A percentile compares a stretch with the other conserved stretches of the same genome.
phyloP scores from a whole-genome alignment of 1,284 basidiomycete genomes.

The Ustilago loliicola region DNA sequence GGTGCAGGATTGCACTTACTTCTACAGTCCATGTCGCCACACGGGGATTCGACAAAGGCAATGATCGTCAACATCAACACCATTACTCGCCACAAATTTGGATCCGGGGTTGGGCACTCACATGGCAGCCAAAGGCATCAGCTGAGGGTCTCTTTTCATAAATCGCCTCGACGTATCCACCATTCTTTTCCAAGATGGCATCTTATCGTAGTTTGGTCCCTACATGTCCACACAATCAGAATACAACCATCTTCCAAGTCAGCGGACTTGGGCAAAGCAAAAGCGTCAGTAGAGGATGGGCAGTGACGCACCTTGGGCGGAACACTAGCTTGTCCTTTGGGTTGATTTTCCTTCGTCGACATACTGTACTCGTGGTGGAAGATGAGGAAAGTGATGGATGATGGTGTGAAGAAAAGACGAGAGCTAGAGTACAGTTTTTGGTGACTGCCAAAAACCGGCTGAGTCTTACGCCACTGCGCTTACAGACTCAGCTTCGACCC shows the following conservation, averaged over 20 bases:
- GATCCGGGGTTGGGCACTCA: too few species aligned
- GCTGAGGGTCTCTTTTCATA: constrained; percentile 38
- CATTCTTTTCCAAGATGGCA: constrained; percentile 18
- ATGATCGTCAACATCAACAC: background rate
- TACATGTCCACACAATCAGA: background rate
- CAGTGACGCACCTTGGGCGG: constrained; percentile 37
- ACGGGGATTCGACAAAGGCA: too few species aligned
- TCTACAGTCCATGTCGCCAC: background rate
- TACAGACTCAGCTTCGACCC: background rate
- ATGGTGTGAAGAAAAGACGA: background rate
- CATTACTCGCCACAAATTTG: too few species aligned
- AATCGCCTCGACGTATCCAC: constrained; percentile 25
- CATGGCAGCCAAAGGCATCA: constrained; percentile 33
- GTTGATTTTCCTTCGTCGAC: constrained; percentile 22
- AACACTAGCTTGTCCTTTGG: constrained; percentile 26
- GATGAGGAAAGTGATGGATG: background rate
- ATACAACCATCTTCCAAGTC: too few species aligned
- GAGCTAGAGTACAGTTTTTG: too few species aligned
- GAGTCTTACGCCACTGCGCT: too few species aligned
- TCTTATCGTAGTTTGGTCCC: constrained; percentile 28
- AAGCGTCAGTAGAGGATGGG: background rate
- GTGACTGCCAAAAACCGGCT: too few species aligned
- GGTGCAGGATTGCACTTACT: too few species aligned
- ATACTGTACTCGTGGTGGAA: background rate
- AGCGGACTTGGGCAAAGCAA: too few species aligned